phyloP scores from a whole-genome alignment of 1,139 yeast genomes.

The Yamadazyma songkhlaensis region DNA sequence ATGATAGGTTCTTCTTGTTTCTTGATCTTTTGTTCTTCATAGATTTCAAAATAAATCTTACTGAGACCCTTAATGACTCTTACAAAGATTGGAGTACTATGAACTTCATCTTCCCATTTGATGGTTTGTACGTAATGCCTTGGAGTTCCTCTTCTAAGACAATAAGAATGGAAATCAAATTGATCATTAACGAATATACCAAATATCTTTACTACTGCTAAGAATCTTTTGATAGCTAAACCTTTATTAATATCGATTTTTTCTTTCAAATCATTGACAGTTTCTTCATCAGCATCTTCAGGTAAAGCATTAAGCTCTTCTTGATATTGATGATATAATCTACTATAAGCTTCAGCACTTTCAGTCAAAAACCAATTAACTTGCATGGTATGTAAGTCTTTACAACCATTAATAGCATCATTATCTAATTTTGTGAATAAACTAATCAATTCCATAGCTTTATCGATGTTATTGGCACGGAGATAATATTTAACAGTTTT shows the following conservation, averaged over 20 bases:
- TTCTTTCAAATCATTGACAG: constrained; percentile 31
- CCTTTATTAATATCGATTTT: constrained; percentile 53
- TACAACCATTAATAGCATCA: constrained; percentile 72
- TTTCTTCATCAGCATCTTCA: constrained; percentile 19
- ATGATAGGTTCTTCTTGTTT: constrained; percentile 14
- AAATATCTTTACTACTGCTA: constrained; percentile 64
- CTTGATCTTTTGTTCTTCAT: constrained; percentile 23
- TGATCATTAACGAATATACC: constrained; percentile 78
- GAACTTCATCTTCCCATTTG: constrained; percentile 77
- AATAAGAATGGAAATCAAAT: constrained; percentile 90
- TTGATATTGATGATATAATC: constrained; percentile 30
- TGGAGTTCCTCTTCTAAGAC: constrained; percentile 88
- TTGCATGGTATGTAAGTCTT: constrained; percentile 86
- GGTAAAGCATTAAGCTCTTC: constrained; percentile 9
- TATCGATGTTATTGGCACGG: constrained; percentile 74
- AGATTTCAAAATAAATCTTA: constrained; percentile 51
- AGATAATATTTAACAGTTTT: constrained; percentile 81
- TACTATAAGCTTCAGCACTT: constrained; percentile 74
- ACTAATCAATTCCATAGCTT: constrained; percentile 73
- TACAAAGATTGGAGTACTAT: constrained; percentile 64
- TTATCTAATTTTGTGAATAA: constrained; percentile 83
- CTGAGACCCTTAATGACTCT: constrained; percentile 70
- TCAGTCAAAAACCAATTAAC: constrained; percentile 87
- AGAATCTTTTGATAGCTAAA: constrained; percentile 75
- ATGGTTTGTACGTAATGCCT: constrained; percentile 75